Evolutionary conservation across 192 early-diverging fungal genomes (phyloP), one percentile per base, ranked within the genome.

Genomic region (Rhizophlyctis rosea): DNA sequence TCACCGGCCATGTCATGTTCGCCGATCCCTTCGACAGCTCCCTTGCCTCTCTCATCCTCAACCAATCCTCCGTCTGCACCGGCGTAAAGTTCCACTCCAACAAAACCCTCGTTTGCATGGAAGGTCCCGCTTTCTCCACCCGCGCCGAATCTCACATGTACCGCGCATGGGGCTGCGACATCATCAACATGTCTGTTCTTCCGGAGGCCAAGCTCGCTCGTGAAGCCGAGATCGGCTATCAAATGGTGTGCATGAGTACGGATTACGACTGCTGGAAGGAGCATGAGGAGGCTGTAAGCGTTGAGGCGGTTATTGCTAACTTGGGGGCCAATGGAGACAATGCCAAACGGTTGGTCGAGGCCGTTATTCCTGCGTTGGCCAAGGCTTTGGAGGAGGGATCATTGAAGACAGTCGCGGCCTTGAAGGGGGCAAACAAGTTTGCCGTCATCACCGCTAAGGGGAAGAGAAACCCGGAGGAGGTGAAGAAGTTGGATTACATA

Each of bases 231-330:
- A 93, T 99, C 69, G 92, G 90, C 14, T 99, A 99, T 69, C 91
- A 95, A 64, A 91, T 97, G 85, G 83, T 99, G 32, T 99, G 97
- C 81, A 99, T 99, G 97, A 88, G 90, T 32, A 99, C 97, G 32
- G 97, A 99, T 81, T 99, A 98, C 69, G 97, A 99, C 71, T 81
- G 81, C 75, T 84, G 82, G 82, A 75, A 80, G 50, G 80, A 69
- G 34, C 60, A 70, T 23, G 79, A 81, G 70, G 82, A 82, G 67
- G 78, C 78, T 24, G 81, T 83, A 25, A 62, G 57, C 53, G 77
- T 83, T 53, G 93, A 91, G 61, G 77, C 85, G 9, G 97, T 99
- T 39, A 87, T 99, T 78, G 80, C 81, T 32, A 97, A 92, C 73
- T 82, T 98, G 81, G 83, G 80, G 59, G 82, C 81, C 61, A 99